These are phyloP conservation scores for Medicago truncatula DNA, from an alignment of 306 rosid genomes.

Conservation along the genomic window DNA sequence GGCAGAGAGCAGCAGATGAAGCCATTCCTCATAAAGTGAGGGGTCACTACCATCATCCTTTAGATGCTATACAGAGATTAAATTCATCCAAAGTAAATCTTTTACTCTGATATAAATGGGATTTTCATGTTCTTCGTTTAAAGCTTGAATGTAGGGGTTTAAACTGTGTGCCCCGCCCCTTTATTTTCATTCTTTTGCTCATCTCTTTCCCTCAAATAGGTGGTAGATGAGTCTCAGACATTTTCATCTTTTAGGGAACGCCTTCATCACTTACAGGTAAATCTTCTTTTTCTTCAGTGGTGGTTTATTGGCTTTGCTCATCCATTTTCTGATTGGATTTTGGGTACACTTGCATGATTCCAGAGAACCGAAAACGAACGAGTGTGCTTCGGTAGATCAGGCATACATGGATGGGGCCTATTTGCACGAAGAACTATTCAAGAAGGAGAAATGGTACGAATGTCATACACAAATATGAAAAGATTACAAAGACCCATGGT, in stretches of 20 bases:
- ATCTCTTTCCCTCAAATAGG: constrained; percentile 48
- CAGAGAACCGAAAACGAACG: constrained; percentile 87
- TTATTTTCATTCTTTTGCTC: neutral
- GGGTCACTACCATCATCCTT: constrained; percentile 77
- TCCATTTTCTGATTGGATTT: constrained; percentile 39
- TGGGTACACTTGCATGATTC: constrained; percentile 38
- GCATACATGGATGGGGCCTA: constrained; percentile 98
- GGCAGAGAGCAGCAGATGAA: constrained; percentile 76
- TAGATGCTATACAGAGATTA: constrained; percentile 63
- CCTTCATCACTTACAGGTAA: constrained; percentile 79
- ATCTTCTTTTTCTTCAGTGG: constrained; percentile 24
- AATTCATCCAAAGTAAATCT: constrained; percentile 63
- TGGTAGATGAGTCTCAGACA: constrained; percentile 59
- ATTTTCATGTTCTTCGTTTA: constrained; percentile 8
- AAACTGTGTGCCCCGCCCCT: neutral
- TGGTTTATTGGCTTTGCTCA: constrained; percentile 33
- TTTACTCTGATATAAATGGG: constrained; percentile 2
- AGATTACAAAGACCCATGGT: constrained; percentile 5
- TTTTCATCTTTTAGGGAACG: constrained; percentile 89
- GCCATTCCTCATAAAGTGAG: constrained; percentile 64
- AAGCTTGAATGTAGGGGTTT: constrained; percentile 19
- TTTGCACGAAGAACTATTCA: constrained; percentile 84
- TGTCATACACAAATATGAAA: constrained; percentile 29
- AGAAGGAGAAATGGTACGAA: constrained; percentile 91
- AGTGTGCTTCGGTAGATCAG: constrained; percentile 92